Conservation (phyloP, 768 basidiomycete species). For the Agrocybe chaxingu region DNA sequence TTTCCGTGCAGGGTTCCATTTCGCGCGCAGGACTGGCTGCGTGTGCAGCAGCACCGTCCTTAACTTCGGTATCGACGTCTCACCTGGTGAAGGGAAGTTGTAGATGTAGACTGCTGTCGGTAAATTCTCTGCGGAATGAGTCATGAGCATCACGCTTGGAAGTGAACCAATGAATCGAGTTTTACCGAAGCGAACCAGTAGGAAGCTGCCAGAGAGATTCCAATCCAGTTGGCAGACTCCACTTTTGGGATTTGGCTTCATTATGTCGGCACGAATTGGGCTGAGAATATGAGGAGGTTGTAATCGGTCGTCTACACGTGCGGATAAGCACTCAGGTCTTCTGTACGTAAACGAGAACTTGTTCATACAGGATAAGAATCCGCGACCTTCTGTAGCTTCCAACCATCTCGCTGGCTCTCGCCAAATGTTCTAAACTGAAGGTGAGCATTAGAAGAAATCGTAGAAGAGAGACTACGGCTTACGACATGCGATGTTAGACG, state of each 20-base stretch:
- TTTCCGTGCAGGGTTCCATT: constrained; percentile 85
- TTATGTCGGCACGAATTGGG: constrained; percentile 49
- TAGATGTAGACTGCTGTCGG: constrained; percentile 69
- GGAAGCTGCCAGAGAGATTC: constrained; percentile 70
- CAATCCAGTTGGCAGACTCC: constrained; percentile 76
- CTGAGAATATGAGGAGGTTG: constrained; percentile 53
- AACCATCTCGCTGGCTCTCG: constrained; percentile 84
- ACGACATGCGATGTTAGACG: constrained; percentile 58
- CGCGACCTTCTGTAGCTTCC: constrained; percentile 77
- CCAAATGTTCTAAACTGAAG: constrained; percentile 64
- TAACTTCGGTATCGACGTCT: constrained; percentile 57
- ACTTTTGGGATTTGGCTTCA: constrained; percentile 61
- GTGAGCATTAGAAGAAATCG: neutral
- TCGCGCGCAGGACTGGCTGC: constrained; percentile 58
- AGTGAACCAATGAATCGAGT: constrained; percentile 5
- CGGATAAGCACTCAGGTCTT: neutral
- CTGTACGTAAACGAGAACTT: neutral
- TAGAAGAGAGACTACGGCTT: constrained; percentile 21
- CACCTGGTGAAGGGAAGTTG: constrained; percentile 61
- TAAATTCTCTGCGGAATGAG: constrained; percentile 45
- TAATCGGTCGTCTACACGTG: constrained; percentile 57
- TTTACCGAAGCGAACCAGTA: constrained; percentile 73
- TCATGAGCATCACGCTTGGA: constrained; percentile 5
- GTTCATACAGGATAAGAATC: constrained; percentile 79
- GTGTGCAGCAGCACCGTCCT: constrained; percentile 67